Evolutionary conservation across 805 yeast genomes (phyloP), one percentile per base, ranked within the genome.

Genomic region (Nakazawaea ishiwadae): DNA sequence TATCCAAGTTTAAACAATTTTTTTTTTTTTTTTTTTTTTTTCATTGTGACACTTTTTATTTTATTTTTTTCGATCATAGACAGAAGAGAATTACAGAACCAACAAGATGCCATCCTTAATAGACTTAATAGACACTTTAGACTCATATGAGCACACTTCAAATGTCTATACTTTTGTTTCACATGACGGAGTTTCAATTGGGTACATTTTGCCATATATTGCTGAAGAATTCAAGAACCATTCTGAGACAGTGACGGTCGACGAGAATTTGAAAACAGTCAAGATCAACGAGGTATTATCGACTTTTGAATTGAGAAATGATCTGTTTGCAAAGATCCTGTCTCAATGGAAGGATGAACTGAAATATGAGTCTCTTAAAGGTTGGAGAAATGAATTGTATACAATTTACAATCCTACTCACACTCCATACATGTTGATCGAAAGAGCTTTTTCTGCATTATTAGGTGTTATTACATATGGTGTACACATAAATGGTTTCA

Each of bases 391-490:
- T 56, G 99, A 93, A 60, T 68, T 76, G 28, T 93, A 88, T 59
- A 70, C 81, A 0, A 77, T 90, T 4, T 87, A 81, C 60, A 70
- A 73, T 42, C 79, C 81, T 0, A 45, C 65, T 0, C 63, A 66
- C 14, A 48, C 43, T 1, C 83, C 84, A 0, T 93, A 91, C 53
- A 61, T 88, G 49, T 63, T 69, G 4, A 60, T 88, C 4, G 99
- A 93, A 58, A 69, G 99, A 31, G 81, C 96, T 0, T 77, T 87
- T 44, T 77, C 95, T 11, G 84, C 86, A 1, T 60, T 88, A 11
- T 55, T 91, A 31, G 99, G 99, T 0, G 83, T 93, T 9, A 79
- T 84, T 1, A 87, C 95, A 45, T 89, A 88, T 58, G 99, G 99
- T 1, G 81, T 82, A 4, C 98, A 93, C 58, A 69, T 90, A 20